Base-by-base conservation (phyloP, 768 basidiomycete species). In the Cubamyces lactineus region DNA sequence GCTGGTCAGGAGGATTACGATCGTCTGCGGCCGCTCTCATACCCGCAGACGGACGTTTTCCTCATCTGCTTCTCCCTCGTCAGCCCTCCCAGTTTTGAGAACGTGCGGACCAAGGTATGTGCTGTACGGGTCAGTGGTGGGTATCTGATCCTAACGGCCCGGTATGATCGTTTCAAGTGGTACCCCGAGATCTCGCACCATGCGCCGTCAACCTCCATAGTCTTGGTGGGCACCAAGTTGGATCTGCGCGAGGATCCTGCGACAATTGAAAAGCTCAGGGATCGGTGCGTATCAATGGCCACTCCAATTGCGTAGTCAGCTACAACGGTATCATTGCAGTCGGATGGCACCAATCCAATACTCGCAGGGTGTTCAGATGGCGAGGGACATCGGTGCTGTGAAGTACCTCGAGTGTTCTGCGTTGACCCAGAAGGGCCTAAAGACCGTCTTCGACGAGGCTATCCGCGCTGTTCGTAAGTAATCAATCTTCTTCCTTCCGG, bases 1-100 rank as follows among this genome's bases (percentile, higher is more conserved):
- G 97, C 97, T 39, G 97, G 97, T 67, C 97, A 99, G 78, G 97
- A 99, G 77, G 96, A 99, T 80, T 99, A 96, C 74, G 94, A 96
- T 79, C 90, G 97, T 46, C 90, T 99, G 69, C 89, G 97, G 69
- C 97, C 97, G 53, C 84, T 99, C 69, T 96, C 94, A 65, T 99
- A 99, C 79, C 97, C 97, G 24, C 97, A 98, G 78, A 98, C 97
- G 45, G 96, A 99, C 75, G 95, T 99, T 61, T 99, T 99, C 81
- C 82, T 99, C 78, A 96, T 99, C 74, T 99, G 97, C 77, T 99
- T 99, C 81, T 96, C 94, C 51, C 85, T 99, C 64, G 96, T 98
- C 73, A 94, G 92, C 72, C 97, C 97, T 40, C 96, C 97, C 23
- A 94, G 92, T 77, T 98, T 94, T 74, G 96, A 99, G 78, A 99